These are phyloP conservation scores for Lasiosphaeria hispida DNA, from an alignment of 495 filamentous ascomycete species.

Conservation along the genomic window DNA sequence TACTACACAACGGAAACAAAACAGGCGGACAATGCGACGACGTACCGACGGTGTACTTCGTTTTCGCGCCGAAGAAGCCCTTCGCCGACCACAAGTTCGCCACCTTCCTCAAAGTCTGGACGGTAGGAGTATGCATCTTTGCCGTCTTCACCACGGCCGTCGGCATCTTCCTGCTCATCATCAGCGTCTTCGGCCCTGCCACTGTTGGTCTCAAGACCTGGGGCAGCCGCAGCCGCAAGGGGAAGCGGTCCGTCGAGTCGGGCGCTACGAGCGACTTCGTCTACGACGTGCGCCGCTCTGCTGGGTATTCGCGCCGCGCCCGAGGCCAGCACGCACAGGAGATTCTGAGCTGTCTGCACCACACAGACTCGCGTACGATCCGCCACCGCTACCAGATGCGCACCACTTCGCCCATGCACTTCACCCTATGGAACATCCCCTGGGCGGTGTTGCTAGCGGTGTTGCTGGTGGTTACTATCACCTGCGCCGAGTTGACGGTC, in stretches of 20 bases:
- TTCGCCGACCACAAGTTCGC: conserved; percentile 24
- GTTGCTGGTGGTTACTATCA: conserved; percentile 22
- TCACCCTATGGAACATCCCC: conserved; percentile 28
- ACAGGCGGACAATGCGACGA: conserved; percentile 23
- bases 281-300: conserved; percentile 14
- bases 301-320: conserved; percentile 22
- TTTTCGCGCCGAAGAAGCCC: conserved; percentile 30
- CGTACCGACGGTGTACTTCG: conserved; percentile 32
- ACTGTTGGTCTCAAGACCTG: conserved; percentile 13
- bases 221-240: neutral
- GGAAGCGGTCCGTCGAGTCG: conserved; percentile 19
- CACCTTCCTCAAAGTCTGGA: conserved; percentile 28
- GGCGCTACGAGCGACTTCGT: neutral
- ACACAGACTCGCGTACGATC: conserved; percentile 19
- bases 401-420: conserved; percentile 18
- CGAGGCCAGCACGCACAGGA: conserved; percentile 26
- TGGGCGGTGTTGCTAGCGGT: conserved; percentile 28
- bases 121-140: conserved; percentile 28
- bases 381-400: conserved; percentile 22
- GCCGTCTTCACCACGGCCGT: conserved; percentile 29
- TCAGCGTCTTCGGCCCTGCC: conserved; percentile 20
- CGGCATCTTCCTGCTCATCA: conserved; percentile 23
- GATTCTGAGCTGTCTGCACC: conserved; percentile 26
- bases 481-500: conserved; percentile 27
- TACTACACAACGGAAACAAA: conserved; percentile 28